A percentile compares a stretch with the other conserved stretches of the same genome.
Evolutionary conservation across 2,329 filamentous ascomycete species (phyloP).

Genomic region (Pseudonectria buxi): DNA sequence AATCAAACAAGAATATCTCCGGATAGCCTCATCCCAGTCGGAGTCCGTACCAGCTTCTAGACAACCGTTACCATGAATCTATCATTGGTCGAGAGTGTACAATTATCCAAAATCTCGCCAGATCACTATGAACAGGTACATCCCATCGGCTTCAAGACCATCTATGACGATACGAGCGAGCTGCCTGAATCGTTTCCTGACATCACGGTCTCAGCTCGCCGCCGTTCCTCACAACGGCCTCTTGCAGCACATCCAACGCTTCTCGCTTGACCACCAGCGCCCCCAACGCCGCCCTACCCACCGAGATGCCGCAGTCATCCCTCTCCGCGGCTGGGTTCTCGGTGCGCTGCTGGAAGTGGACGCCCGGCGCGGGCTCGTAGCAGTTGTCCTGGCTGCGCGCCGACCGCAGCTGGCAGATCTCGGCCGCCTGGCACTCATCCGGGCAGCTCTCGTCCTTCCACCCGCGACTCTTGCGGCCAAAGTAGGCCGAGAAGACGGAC

Average conservation of each 20-base stretch:
- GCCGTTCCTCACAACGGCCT: constrained; percentile 6
- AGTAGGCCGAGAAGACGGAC: constrained; percentile 39
- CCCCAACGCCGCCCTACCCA: constrained; percentile 20
- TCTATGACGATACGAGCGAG: too few relatives aligned
- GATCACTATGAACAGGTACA: too few relatives aligned
- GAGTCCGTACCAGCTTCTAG: too few relatives aligned
- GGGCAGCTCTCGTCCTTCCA: constrained; percentile 35
- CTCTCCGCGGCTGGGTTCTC: constrained; percentile 11
- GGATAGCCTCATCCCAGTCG: too few relatives aligned
- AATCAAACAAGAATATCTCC: too few relatives aligned
- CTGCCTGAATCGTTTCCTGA: neutral
- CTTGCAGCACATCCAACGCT: constrained; percentile 18
- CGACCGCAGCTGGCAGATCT: constrained; percentile 48
- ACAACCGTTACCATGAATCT: too few relatives aligned
- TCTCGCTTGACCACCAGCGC: constrained; percentile 20
- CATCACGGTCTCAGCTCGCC: neutral
- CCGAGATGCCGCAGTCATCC: constrained; percentile 26
- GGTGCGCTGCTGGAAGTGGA: constrained; percentile 28
- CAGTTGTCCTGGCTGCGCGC: constrained; percentile 48
- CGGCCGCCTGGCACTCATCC: constrained; percentile 34
- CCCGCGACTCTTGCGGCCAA: constrained; percentile 41
- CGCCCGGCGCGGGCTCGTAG: constrained; percentile 27
- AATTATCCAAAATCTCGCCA: too few relatives aligned
- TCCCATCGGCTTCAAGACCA: too few relatives aligned
- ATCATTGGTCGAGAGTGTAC: too few relatives aligned